These are phyloP conservation scores for Umbilicus rupestris DNA, from an alignment of 164 flowering plant species.

Conservation along the genomic window DNA sequence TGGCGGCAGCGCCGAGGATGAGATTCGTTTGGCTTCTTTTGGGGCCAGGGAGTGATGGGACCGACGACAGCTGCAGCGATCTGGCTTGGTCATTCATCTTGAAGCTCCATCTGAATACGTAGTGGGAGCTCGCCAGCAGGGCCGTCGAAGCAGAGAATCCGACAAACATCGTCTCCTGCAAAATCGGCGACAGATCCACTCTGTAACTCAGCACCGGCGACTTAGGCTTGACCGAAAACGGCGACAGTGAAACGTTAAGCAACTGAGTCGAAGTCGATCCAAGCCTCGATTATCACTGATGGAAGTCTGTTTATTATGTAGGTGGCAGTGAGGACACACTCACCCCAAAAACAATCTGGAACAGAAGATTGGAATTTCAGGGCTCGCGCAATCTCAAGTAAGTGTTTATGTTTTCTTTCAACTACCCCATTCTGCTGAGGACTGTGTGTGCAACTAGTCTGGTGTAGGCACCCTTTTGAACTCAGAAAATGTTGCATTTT, in stretches of 20 bases:
- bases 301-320: too few relatives aligned
- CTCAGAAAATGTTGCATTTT: too few relatives aligned
- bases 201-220: conserved; percentile 1
- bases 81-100: conserved; percentile 5
- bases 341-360: too few relatives aligned
- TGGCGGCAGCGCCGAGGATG: background rate
- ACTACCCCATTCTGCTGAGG: too few relatives aligned
- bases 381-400: too few relatives aligned
- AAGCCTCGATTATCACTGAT: conserved; percentile 15
- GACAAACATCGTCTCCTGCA: conserved; percentile 10
- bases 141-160: conserved; percentile 12
- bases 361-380: too few relatives aligned
- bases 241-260: conserved; percentile 15
- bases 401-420: too few relatives aligned
- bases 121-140: conserved; percentile 11
- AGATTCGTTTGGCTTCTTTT: background rate
- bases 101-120: conserved; percentile 12
- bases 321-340: too few relatives aligned
- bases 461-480: too few relatives aligned
- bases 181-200: conserved; percentile 10
- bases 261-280: conserved; percentile 21
- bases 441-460: too few relatives aligned
- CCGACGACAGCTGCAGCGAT: conserved; percentile 8
- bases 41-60: conserved; percentile 4
- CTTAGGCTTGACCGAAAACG: conserved; percentile 6